Conservation (phyloP, 2,329 filamentous ascomycete genomes). For the Aurifilum marmelostoma region DNA sequence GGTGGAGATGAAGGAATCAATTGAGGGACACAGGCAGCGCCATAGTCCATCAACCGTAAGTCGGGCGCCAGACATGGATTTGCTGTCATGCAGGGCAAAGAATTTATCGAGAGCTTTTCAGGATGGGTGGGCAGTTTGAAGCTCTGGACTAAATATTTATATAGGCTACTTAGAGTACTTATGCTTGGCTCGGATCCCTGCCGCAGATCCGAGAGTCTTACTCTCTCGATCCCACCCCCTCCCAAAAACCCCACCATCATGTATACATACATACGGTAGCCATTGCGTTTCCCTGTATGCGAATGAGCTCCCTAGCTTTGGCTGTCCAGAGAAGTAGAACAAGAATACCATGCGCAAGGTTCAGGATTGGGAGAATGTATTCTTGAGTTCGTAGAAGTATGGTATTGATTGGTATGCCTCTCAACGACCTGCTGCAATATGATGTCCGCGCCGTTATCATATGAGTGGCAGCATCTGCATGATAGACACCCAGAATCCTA, state of each 20-base stretch:
- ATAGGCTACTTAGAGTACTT: neutral
- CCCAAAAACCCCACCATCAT: neutral
- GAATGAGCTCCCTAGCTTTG: no score
- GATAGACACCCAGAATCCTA: neutral
- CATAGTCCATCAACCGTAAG: constrained; percentile 62
- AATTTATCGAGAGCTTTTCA: neutral
- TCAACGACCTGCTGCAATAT: neutral
- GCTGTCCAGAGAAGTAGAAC: neutral
- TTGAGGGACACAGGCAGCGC: constrained; percentile 64
- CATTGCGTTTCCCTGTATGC: neutral
- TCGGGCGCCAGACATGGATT: constrained; percentile 42
- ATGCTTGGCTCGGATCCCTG: neutral
- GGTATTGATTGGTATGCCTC: neutral
- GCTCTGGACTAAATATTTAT: neutral
- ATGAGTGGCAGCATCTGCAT: neutral
- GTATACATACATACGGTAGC: neutral
- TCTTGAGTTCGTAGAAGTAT: neutral
- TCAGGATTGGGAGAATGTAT: neutral
- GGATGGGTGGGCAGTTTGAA: neutral
- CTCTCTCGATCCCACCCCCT: neutral
- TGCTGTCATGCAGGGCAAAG: neutral
- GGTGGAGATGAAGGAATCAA: constrained; percentile 46
- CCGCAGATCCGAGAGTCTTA: neutral
- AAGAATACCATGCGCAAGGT: neutral
- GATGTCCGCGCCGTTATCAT: neutral